Evolutionary conservation across 1,284 basidiomycete genomes (phyloP), one percentile per base, ranked within the genome.

Genomic region (Phellinidium pouzarii): DNA sequence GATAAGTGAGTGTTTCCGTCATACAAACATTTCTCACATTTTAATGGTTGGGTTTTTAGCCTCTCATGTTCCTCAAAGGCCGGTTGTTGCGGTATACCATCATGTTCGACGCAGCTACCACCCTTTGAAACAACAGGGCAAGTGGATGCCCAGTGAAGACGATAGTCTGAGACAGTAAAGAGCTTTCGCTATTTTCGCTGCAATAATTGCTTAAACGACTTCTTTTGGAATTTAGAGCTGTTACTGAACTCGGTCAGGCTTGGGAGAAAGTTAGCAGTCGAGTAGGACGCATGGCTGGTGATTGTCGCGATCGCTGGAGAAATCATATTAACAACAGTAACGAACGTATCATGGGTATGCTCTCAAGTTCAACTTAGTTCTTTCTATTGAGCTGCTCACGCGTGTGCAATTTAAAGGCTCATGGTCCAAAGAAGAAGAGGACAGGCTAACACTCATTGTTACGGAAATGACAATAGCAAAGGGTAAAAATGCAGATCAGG

Each of bases 221-320:
- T 38, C 41, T 31, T 31, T 38, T 38, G 37, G 8, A 40, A 52
- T 54, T 22, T 52, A 86, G 86, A 48, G 86, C 86, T 23, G 80
- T 91, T 11, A 64, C 63, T 3, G 75, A 81, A 52, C 65, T 81
- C 26, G 90, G 90, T n/a, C 80, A 82, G 56, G 75, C 81, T 61
- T 93, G 90, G 90, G 83, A 86, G 63, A 82, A 80, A 59, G 76
- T 93, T 48, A 80, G 82, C 60, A 65, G 68, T 40, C 62, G 74
- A 17, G 87, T 92, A 2, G 83, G 82, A 14, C 76, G 89, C 27
- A 79, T 82, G 73, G 79, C 85, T 14, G 73, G 80, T 9, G 88
- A 93, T 64, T 93, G 90, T 67, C 77, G 88, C 11, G 90, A 93
- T 66, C 76, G 91, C 54, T 92, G 83, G 68, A 79, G 85, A 45